phyloP scores from a whole-genome alignment of 2,329 filamentous ascomycete species.

The Arthrinium phaeospermum region DNA sequence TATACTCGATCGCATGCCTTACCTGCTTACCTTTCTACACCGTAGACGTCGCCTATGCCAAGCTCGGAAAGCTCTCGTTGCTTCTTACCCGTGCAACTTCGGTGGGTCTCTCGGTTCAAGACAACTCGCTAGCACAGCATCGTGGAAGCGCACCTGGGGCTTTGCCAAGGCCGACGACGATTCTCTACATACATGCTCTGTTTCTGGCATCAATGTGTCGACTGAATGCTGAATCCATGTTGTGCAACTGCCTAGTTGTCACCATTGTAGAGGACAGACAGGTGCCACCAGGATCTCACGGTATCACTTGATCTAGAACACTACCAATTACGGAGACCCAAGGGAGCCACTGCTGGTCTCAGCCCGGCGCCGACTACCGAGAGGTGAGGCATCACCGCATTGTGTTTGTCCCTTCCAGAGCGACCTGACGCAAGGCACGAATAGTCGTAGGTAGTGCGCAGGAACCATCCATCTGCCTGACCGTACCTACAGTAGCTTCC shows the following conservation, averaged over 20 bases:
- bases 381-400: slow-evolving; percentile 6
- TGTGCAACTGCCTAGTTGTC: neutral
- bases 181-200: neutral
- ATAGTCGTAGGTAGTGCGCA: neutral
- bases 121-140: neutral
- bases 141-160: neutral
- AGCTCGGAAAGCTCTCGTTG: neutral
- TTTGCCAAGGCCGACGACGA: neutral
- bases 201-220: neutral
- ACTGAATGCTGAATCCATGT: neutral
- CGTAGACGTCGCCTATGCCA: neutral
- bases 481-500: neutral
- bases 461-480: neutral
- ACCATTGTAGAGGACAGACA: slow-evolving; percentile 6
- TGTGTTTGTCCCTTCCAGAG: neutral
- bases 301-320: slow-evolving; percentile 17
- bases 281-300: slow-evolving; percentile 4
- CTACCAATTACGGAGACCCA: slow-evolving; percentile 11
- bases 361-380: slow-evolving; percentile 15
- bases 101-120: slow-evolving; percentile 1
- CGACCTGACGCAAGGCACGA: neutral
- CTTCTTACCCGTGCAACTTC: neutral
- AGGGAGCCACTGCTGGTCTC: slow-evolving; percentile 1
- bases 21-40: neutral
- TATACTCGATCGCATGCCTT: neutral